Base-by-base conservation (phyloP, 495 filamentous ascomycete genomes). In the Hyaloscypha variabilis region DNA sequence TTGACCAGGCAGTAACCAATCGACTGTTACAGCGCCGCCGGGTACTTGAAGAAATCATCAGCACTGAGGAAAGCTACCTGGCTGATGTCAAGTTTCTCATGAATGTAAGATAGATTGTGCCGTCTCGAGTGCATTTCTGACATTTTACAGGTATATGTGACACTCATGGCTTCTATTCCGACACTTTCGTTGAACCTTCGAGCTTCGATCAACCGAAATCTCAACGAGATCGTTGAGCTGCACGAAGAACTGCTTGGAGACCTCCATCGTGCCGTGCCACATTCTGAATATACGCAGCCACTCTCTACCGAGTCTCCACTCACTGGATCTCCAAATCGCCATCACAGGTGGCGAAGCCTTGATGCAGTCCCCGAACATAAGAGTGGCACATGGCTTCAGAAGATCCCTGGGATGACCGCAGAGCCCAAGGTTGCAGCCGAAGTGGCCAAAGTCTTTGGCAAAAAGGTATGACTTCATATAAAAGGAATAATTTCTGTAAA, bases 11-110 rank as follows among this genome's bases (percentile, higher is more conserved):
- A n/a, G 88, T 90, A 26, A 84, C 84, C 51, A 83, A 85, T 59
- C 83, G 95, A 25, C 83, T 92, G 14, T 71, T 89, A 49, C 89
- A 93, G 69, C 84, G 95, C 58, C 87, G 91, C 11, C 85, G 86
- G 62, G 87, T 94, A 23, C 73, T 98, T 49, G 90, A 92, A 68
- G 95, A 99, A 74, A 77, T 99, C 23, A 82, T 97, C 59, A 83
- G 75, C 51, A 94, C 93, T 0, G 95, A 98, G 75, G 90, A 94
- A 71, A 88, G 91, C 68, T 98, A 98, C 77, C 85, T 97, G 62
- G 86, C 85, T 21, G 94, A 96, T 66, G 75, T 98, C 59, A 91
- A 91, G 70, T 90, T 94, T 58, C 79, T 99, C 63, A 86, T 90
- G 69, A 92, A 94, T 73, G 95, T 96, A 78, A 71, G 83, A 24